phyloP scores from a whole-genome alignment of 1,284 basidiomycete species.

The Golubevia sp. region DNA sequence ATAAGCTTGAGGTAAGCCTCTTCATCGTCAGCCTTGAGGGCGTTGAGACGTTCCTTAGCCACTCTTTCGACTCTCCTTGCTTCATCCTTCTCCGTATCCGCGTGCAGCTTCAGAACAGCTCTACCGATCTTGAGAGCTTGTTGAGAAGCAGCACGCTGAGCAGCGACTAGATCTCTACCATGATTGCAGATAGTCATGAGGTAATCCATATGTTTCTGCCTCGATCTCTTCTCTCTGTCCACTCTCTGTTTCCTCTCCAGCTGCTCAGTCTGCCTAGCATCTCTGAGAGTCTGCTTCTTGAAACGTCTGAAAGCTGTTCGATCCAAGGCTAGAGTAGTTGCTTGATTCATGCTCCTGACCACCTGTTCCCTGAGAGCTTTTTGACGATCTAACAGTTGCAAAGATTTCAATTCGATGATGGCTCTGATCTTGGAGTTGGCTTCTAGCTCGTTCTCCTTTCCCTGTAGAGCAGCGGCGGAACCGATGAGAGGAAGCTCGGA shows the following conservation, averaged over 20 bases:
- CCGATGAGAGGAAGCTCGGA: conserved; percentile 39
- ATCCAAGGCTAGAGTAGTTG: conserved; percentile 55
- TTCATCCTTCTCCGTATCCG: conserved; percentile 57
- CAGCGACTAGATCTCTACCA: conserved; percentile 50
- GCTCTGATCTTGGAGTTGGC: conserved; percentile 56
- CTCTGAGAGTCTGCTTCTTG: conserved; percentile 59
- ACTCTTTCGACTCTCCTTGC: conserved; percentile 58
- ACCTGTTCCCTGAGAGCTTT: conserved; percentile 53
- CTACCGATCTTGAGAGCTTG: conserved; percentile 60
- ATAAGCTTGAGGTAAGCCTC: conserved; percentile 62
- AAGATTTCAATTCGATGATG: conserved; percentile 59
- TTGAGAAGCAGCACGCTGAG: conserved; percentile 64
- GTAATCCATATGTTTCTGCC: conserved; percentile 60
- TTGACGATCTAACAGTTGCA: conserved; percentile 56
- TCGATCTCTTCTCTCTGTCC: conserved; percentile 54
- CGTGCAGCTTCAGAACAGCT: conserved; percentile 55
- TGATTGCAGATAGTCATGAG: conserved; percentile 58
- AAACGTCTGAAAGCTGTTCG: conserved; percentile 58
- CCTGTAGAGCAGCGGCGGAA: conserved; percentile 16
- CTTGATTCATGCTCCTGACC: conserved; percentile 48
- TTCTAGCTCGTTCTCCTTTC: conserved; percentile 25
- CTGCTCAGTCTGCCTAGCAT: conserved; percentile 60
- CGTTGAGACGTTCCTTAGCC: conserved; percentile 61
- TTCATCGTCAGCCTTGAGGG: conserved; percentile 61
- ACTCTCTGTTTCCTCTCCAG: conserved; percentile 60